phyloP scores from a whole-genome alignment of 176 grass and related monocot genomes.

The Zea mays region DNA sequence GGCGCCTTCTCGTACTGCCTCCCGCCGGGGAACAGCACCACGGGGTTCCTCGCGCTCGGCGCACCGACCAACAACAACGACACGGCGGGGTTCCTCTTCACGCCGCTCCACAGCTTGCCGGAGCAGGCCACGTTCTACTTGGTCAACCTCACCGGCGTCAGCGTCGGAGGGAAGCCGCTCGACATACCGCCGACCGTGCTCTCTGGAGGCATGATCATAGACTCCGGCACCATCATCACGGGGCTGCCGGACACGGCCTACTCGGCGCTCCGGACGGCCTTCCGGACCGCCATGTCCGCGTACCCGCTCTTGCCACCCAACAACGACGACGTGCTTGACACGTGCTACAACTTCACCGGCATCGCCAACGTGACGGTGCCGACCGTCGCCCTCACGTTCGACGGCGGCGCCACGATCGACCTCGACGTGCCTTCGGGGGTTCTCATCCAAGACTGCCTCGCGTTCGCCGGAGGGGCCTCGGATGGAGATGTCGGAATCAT shows the following conservation, averaged over 20 bases:
- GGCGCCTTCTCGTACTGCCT: conserved; percentile 74
- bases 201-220: conserved; percentile 41
- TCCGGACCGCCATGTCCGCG: conserved; percentile 45
- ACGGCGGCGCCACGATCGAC: conserved; percentile 21
- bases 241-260: conserved; percentile 53
- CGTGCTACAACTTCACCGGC: conserved; percentile 58
- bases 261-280: conserved; percentile 45
- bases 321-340: conserved; percentile 12
- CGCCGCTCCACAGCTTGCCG: conserved; percentile 25
- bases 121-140: conserved; percentile 44
- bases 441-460: conserved; percentile 56
- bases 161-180: conserved; percentile 43
- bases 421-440: conserved; percentile 46
- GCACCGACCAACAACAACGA: neutral
- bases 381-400: conserved; percentile 41
- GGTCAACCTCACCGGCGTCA: conserved; percentile 41
- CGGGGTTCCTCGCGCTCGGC: conserved; percentile 60
- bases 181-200: conserved; percentile 34
- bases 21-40: conserved; percentile 25
- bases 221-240: conserved; percentile 59
- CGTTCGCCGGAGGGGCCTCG: conserved; percentile 17
- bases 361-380: conserved; percentile 39
- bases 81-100: conserved; percentile 34
- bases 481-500: conserved; percentile 33
- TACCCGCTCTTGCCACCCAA: conserved; percentile 32